Percentiles rank a stretch among this genome's conserved stretches.
These are phyloP conservation scores for Hanseniaspora taiwanica DNA, from an alignment of 805 yeast species.

Conservation along the genomic window DNA sequence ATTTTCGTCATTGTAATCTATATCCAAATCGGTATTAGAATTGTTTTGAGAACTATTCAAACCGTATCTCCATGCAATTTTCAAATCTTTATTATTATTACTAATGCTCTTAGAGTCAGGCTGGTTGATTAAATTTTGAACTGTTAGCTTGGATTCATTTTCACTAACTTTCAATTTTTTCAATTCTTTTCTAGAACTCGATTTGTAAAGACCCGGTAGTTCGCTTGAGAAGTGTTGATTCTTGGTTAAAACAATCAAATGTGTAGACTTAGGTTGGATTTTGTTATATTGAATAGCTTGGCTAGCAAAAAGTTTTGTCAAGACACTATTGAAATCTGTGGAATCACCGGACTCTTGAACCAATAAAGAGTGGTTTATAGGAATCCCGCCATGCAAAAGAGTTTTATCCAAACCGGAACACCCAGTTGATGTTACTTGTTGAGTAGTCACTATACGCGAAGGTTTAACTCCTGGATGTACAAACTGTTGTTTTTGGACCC, in stretches of 20 bases:
- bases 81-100: constrained; percentile 36
- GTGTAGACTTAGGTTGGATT: constrained; percentile 31
- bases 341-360: constrained; percentile 63
- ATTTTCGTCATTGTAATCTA: constrained; percentile 31
- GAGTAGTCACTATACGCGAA: constrained; percentile 55
- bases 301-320: constrained; percentile 56
- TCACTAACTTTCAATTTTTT: constrained; percentile 44
- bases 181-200: constrained; percentile 46
- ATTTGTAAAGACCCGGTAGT: constrained; percentile 66
- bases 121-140: constrained; percentile 44
- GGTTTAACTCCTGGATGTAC: constrained; percentile 56
- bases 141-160: constrained; percentile 52
- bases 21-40: constrained; percentile 12
- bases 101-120: constrained; percentile 4
- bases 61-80: constrained; percentile 93
- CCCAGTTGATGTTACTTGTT: constrained; percentile 71
- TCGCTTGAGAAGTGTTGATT: constrained; percentile 49
- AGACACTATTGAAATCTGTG: constrained; percentile 70
- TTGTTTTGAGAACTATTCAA: constrained; percentile 23
- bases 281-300: constrained; percentile 65
- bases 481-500: not conserved
- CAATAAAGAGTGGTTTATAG: constrained; percentile 57
- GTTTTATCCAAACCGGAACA: constrained; percentile 60
- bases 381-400: constrained; percentile 73
- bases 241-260: constrained; percentile 50